Conservation (phyloP, 2,329 filamentous ascomycete species). For the Penicillium rolfsii region DNA sequence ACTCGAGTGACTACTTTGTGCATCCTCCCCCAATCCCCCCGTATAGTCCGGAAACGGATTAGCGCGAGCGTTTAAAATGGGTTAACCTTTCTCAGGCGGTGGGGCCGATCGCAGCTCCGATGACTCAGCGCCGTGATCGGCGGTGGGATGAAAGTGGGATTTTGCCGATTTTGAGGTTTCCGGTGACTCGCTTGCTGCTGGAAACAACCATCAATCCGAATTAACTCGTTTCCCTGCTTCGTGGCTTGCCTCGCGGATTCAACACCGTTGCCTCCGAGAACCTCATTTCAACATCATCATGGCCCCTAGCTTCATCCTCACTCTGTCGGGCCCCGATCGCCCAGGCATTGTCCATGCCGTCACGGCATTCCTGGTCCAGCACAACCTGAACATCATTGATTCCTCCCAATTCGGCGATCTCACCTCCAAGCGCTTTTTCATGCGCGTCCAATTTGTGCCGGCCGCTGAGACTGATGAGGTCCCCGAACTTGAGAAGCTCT, state of each 20-base stretch:
- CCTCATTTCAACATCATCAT: slow-evolving; percentile 37
- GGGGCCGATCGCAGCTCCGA: slow-evolving; percentile 7
- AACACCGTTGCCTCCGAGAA: slow-evolving; percentile 25
- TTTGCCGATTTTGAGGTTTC: slow-evolving; percentile 9
- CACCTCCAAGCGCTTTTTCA: slow-evolving; percentile 76
- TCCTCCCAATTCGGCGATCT: slow-evolving; percentile 83
- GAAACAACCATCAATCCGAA: too few relatives aligned
- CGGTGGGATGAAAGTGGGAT: slow-evolving; percentile 6
- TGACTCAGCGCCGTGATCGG: slow-evolving; percentile 21
- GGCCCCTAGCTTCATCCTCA: slow-evolving; percentile 69
- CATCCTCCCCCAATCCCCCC: too few relatives aligned
- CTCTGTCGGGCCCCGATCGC: slow-evolving; percentile 81
- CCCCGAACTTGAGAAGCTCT: slow-evolving; percentile 55
- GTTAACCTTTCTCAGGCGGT: slow-evolving; percentile 7
- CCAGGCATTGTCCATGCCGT: slow-evolving; percentile 84
- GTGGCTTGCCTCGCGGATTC: slow-evolving; percentile 24
- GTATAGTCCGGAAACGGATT: not conserved
- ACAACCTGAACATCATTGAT: slow-evolving; percentile 79
- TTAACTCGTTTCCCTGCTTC: not conserved
- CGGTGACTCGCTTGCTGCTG: not conserved
- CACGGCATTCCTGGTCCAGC: slow-evolving; percentile 72
- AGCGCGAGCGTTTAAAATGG: not conserved
- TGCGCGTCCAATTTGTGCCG: slow-evolving; percentile 81
- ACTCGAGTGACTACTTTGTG: too few relatives aligned
- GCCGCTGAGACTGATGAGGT: slow-evolving; percentile 22